Percentiles rank a stretch among this genome's conserved stretches.
phyloP scores from a whole-genome alignment of 164 flowering plant genomes.

The Stephania cephalantha region DNA sequence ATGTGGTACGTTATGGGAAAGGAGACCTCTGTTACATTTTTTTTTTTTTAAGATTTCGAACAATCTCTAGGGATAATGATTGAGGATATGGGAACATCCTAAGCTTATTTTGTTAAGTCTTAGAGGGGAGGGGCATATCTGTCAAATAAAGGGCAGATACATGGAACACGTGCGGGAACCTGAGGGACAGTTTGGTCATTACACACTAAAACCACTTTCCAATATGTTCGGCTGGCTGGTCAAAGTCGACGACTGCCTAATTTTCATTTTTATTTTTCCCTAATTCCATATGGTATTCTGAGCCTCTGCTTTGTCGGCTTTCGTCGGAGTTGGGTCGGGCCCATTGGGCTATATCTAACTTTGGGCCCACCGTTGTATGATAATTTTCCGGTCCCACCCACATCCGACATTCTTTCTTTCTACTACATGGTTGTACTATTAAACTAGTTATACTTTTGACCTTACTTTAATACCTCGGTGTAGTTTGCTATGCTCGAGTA shows the following conservation, averaged over 20 bases:
- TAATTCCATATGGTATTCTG: background rate
- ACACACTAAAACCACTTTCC: background rate
- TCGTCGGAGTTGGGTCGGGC: background rate
- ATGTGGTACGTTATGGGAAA: too few species aligned
- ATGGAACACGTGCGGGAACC: background rate
- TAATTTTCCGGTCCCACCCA: background rate
- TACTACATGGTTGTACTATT: too few species aligned
- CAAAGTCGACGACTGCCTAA: background rate
- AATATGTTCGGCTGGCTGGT: background rate
- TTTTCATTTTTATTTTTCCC: background rate
- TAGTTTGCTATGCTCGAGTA: too few species aligned
- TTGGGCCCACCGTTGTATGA: background rate
- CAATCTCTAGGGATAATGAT: too few species aligned
- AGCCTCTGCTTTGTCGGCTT: background rate
- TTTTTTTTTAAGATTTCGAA: too few species aligned
- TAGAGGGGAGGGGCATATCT: background rate
- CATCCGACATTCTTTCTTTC: background rate
- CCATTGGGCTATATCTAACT: background rate
- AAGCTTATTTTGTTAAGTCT: background rate
- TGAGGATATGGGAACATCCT: too few species aligned
- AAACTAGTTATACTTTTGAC: too few species aligned
- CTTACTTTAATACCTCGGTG: too few species aligned
- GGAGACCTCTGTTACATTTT: too few species aligned
- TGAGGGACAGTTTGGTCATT: background rate
- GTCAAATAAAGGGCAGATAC: background rate